phyloP scores from a whole-genome alignment of 2,329 filamentous ascomycete species.

The Paraphoma sp. region DNA sequence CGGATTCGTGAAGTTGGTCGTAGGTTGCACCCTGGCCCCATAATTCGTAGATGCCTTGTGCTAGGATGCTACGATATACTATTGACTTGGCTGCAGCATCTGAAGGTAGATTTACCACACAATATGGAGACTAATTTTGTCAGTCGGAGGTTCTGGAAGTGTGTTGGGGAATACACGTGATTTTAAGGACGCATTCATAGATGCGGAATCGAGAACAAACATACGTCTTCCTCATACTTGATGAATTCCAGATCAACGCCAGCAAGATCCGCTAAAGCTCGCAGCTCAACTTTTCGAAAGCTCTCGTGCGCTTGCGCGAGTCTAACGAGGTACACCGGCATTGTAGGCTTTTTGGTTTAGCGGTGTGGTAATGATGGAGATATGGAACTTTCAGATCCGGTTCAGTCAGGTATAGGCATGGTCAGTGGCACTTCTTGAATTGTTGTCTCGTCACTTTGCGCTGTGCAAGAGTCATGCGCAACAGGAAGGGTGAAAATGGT shows the following conservation, averaged over 20 bases:
- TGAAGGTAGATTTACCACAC: constrained; percentile 71
- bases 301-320: constrained; percentile 89
- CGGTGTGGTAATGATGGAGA: neutral
- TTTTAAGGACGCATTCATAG: neutral
- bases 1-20: constrained; percentile 69
- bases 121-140: constrained; percentile 79
- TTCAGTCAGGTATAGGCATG: constrained; percentile 32
- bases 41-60: constrained; percentile 84
- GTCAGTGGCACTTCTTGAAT: neutral
- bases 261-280: constrained; percentile 76
- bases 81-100: constrained; percentile 71
- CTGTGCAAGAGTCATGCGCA: constrained; percentile 19
- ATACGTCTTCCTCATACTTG: constrained; percentile 76
- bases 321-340: constrained; percentile 80
- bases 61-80: constrained; percentile 78
- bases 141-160: constrained; percentile 5
- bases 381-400: neutral
- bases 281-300: constrained; percentile 85
- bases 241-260: constrained; percentile 73
- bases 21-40: constrained; percentile 79
- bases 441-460: neutral
- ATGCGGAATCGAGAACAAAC: constrained; percentile 37
- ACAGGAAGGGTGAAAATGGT: constrained; percentile 15
- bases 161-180: neutral
- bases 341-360: constrained; percentile 10